These are phyloP conservation scores for Penicillium pancosmium DNA, from an alignment of 495 filamentous ascomycete species.

Conservation along the genomic window DNA sequence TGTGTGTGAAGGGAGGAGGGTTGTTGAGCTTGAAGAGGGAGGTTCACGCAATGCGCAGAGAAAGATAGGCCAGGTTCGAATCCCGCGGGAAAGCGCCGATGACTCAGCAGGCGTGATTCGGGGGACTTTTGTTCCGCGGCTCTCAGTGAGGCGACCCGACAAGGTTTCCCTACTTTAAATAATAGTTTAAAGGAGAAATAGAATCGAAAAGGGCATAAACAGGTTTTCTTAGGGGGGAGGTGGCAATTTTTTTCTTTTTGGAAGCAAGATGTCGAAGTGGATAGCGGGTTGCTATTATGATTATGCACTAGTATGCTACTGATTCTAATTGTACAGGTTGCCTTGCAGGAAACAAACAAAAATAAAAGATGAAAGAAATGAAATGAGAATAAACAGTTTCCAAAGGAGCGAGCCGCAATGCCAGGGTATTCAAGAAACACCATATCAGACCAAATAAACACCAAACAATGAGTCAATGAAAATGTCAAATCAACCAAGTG, in stretches of 20 bases:
- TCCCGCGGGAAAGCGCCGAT: constrained; percentile 26
- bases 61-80: constrained; percentile 31
- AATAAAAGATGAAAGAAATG: constrained; percentile 1
- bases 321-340: constrained; percentile 23
- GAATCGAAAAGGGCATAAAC: neutral
- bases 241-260: neutral
- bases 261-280: neutral
- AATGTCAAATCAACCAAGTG: constrained; percentile 13
- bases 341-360: neutral
- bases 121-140: constrained; percentile 15
- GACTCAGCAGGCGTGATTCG: constrained; percentile 16
- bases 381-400: constrained; percentile 4
- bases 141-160: neutral
- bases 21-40: constrained; percentile 20
- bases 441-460: constrained; percentile 4
- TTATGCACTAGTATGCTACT: constrained; percentile 26
- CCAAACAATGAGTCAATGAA: constrained; percentile 3
- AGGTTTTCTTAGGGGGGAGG: neutral
- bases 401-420: constrained; percentile 26
- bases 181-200: neutral
- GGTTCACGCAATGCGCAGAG: constrained; percentile 16
- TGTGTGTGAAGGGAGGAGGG: constrained; percentile 12
- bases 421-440: constrained; percentile 30
- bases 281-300: constrained; percentile 25
- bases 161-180: neutral